Evolutionary conservation across 2,329 filamentous ascomycete species (phyloP), one percentile per base, ranked within the genome.

Genomic region (Nemania diffusa): DNA sequence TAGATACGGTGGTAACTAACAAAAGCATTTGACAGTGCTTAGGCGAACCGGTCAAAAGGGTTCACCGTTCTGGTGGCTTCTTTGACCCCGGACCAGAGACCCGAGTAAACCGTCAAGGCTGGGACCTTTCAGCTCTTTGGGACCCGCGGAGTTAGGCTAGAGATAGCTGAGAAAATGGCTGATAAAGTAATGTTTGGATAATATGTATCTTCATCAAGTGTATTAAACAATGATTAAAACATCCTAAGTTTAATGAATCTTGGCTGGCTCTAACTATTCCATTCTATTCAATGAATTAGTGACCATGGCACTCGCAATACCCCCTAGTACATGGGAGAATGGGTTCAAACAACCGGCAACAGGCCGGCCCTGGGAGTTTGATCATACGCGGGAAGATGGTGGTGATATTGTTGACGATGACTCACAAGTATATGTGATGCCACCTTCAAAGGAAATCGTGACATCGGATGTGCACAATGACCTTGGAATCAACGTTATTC

Each of bases 401-500:
- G n/a, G n/a, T n/a, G n/a, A n/a, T n/a, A n/a, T n/a, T n/a, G 13
- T 37, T 24, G 55, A 62, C n/a, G 53, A 70, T 9, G 64, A 71
- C 24, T 58, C 65, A 13, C 40, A 71, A 46, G 70, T 55, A 37
- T 75, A 77, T 57, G 67, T 72, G 13, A 62, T 62, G 2, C 73
- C 73, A 6, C 73, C 74, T 4, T 73, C 71, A 7, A 70, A 71
- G 11, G 73, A 76, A 22, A 48, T 75, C 8, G 68, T 73, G n/a
- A 73, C 74, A 4, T 75, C 74, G 11, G 64, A 69, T 1, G 59
- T 53, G 5, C 72, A 76, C 60, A 78, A 78, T 55, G 48, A 69
- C 22, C 65, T 76, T 5, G 76, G 76, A 37, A 64, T 73, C 57
- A 78, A 73, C 48, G 69, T 73, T 15, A 70, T 77, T 56, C 68